Conservation (phyloP, 441 rosid species). For the Erysimum cheiri region DNA sequence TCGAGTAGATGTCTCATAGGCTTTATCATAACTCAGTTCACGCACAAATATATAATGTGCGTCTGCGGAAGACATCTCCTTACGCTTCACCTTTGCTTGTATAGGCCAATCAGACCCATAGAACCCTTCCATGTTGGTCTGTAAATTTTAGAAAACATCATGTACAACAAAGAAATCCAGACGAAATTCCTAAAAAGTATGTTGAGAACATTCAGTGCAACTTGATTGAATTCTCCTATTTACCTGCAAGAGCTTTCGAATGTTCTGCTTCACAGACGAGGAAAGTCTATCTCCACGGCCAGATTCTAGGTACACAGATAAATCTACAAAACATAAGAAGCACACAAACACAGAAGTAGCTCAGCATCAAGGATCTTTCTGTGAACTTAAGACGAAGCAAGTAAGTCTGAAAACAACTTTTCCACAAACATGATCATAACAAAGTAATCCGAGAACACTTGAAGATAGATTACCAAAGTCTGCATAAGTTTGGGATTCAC, state of each 20-base stretch:
- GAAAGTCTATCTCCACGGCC: slow-evolving; percentile 75
- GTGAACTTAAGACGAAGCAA: background rate
- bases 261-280: slow-evolving; percentile 53
- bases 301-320: slow-evolving; percentile 63
- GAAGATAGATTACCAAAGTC: slow-evolving; percentile 2
- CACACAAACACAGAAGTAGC: slow-evolving; percentile 10
- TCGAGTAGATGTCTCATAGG: slow-evolving; percentile 34
- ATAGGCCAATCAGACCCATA: slow-evolving; percentile 74
- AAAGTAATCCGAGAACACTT: background rate
- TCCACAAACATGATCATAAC: slow-evolving; percentile 10
- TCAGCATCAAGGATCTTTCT: slow-evolving; percentile 5
- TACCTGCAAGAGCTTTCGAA: slow-evolving; percentile 71
- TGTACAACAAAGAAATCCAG: background rate
- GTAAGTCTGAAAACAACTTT: slow-evolving; percentile 5
- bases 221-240: background rate
- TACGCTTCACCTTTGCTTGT: slow-evolving; percentile 78
- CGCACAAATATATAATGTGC: slow-evolving; percentile 73
- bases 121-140: slow-evolving; percentile 82
- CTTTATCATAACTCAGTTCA: slow-evolving; percentile 41
- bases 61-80: slow-evolving; percentile 78
- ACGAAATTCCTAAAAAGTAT: background rate
- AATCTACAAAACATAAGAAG: slow-evolving; percentile 49
- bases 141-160: slow-evolving; percentile 13
- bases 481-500: background rate
- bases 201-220: background rate